Conservation (phyloP, 768 basidiomycete species). For the Solioccasus polychromus region DNA sequence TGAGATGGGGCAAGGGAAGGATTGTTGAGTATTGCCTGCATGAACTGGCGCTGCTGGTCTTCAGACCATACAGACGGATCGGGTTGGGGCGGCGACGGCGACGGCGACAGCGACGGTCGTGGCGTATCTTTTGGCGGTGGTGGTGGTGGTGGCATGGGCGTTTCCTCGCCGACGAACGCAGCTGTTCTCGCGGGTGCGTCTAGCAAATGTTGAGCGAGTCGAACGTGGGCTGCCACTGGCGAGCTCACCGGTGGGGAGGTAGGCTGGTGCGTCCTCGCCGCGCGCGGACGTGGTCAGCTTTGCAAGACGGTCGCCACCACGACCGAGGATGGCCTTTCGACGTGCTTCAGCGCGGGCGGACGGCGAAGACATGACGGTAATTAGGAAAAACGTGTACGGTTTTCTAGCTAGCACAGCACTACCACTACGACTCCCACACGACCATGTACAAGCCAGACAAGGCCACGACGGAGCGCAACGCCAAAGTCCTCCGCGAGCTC, state of each 20-base stretch:
- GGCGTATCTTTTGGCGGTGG: conserved; percentile 22
- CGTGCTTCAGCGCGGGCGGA: conserved; percentile 76
- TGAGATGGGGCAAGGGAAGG: conserved; percentile 3
- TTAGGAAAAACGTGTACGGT: too few relatives aligned
- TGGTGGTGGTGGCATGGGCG: conserved; percentile 27
- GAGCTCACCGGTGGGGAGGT: conserved; percentile 45
- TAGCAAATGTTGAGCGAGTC: neutral
- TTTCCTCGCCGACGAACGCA: conserved; percentile 39
- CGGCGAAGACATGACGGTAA: conserved; percentile 41
- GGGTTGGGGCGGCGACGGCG: conserved; percentile 26
- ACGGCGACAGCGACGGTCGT: conserved; percentile 23
- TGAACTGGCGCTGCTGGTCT: conserved; percentile 66
- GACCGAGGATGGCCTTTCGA: conserved; percentile 68
- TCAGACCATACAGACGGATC: conserved; percentile 64
- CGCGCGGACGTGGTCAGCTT: conserved; percentile 76
- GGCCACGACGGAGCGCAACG: conserved; percentile 76
- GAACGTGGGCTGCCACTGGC: neutral
- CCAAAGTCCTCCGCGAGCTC: conserved; percentile 78
- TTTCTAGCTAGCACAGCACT: too few relatives aligned
- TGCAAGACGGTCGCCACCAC: conserved; percentile 71
- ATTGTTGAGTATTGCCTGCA: conserved; percentile 59
- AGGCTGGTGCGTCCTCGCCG: conserved; percentile 61
- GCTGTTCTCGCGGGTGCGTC: conserved; percentile 16
- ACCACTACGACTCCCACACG: neutral
- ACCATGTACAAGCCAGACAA: conserved; percentile 66